Percentiles rank a stretch among this genome's conserved stretches.
Conservation (phyloP, 257 asterid genomes). For the Jacaranda copaia region DNA sequence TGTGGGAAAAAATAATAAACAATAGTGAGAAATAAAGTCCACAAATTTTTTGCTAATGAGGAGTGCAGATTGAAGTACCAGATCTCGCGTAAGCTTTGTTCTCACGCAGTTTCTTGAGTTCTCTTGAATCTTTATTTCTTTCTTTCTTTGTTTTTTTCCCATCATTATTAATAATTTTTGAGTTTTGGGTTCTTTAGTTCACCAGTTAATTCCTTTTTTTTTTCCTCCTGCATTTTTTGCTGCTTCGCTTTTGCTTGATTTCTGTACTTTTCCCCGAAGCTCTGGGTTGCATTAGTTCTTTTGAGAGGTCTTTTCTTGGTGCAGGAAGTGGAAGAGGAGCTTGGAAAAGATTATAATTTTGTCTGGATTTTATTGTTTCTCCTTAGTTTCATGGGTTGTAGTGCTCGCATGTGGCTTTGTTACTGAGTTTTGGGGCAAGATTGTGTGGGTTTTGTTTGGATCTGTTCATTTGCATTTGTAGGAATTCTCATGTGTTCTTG, state of each 20-base stretch:
- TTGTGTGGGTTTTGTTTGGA: background rate
- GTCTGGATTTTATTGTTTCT: background rate
- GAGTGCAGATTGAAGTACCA: conserved; percentile 35
- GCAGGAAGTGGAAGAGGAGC: background rate
- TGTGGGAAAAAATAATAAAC: background rate
- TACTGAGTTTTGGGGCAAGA: conserved; percentile 19
- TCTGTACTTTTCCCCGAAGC: background rate
- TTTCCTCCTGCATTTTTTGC: background rate
- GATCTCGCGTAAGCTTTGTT: conserved; percentile 39
- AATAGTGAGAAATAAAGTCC: background rate
- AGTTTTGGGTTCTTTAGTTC: conserved; percentile 12
- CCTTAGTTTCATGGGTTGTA: background rate
- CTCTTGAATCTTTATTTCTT: background rate
- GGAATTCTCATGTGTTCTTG: conserved; percentile 9
- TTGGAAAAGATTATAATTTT: background rate
- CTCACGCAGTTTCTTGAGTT: conserved; percentile 3
- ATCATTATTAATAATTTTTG: background rate
- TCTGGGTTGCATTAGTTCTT: background rate
- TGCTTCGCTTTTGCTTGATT: conserved; percentile 7
- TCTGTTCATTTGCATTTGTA: conserved; percentile 4
- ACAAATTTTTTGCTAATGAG: conserved; percentile 26
- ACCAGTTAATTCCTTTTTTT: background rate
- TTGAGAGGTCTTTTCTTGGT: background rate
- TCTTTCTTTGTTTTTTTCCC: no score
- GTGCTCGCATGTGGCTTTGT: conserved; percentile 18